Evolutionary conservation across 768 basidiomycete species (phyloP).

Genomic region (Cytidiella melzeri): DNA sequence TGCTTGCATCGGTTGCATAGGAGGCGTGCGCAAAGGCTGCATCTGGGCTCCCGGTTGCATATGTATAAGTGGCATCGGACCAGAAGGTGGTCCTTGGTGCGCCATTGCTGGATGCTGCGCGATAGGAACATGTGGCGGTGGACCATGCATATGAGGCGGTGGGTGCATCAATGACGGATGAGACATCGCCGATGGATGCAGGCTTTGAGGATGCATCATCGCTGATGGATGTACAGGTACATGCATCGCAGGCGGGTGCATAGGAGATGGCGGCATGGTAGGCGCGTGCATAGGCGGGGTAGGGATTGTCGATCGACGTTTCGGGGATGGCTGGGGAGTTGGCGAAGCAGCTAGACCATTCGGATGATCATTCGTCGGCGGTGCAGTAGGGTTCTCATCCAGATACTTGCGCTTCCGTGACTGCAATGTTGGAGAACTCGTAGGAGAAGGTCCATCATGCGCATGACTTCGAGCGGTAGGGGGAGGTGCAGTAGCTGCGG

Average conservation of each 20-base stretch:
- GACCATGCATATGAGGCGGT: background rate
- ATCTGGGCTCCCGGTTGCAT: slow-evolving; percentile 10
- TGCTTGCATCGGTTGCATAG: slow-evolving; percentile 14
- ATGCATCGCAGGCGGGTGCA: background rate
- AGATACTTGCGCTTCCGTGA: slow-evolving; percentile 30
- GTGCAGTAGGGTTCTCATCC: slow-evolving; percentile 17
- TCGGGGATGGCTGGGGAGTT: slow-evolving; percentile 17
- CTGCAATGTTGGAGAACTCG: slow-evolving; percentile 18
- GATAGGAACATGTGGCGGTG: background rate
- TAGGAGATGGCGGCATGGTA: slow-evolving; percentile 2
- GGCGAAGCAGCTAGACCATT: background rate
- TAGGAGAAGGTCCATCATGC: slow-evolving; percentile 4
- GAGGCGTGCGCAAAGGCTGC: slow-evolving; percentile 18
- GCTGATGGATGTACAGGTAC: background rate
- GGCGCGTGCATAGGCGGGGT: slow-evolving; percentile 9
- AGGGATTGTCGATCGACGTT: slow-evolving; percentile 15
- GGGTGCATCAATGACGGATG: background rate
- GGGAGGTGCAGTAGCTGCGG: slow-evolving; percentile 24
- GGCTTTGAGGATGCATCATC: background rate
- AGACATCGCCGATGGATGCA: background rate
- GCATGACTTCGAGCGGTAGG: slow-evolving; percentile 19
- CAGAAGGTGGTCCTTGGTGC: background rate
- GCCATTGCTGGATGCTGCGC: background rate
- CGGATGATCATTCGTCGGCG: background rate
- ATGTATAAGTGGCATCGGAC: slow-evolving; percentile 1